Base-by-base conservation (phyloP, 1,139 yeast genomes). In the Candida neerlandica region DNA sequence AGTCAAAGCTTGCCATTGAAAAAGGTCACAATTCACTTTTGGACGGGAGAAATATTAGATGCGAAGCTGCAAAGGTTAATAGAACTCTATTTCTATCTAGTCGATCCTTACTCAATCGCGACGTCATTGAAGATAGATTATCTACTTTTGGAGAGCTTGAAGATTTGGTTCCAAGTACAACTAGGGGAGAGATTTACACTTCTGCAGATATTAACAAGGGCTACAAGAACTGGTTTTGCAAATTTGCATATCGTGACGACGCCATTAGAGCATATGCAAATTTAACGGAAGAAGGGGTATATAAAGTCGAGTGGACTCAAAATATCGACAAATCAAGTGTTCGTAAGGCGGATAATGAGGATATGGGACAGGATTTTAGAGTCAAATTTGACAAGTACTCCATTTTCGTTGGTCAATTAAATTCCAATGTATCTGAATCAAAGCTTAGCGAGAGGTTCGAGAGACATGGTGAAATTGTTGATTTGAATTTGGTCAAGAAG, bases 1-100 rank as follows among this genome's bases (percentile, higher is more conserved):
- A 88, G 55, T 92, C 96, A 9, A 75, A 77, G 49, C 64, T 56
- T 4, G 98, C 97, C 0, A 78, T 91, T 47, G 67, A 66, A 39
- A 73, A 77, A 48, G 96, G 90, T 9, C 94, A 89, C 58, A 85
- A 86, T 47, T 76, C 89, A 4, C 63, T 73, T 5, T 69, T 92
- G 47, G 83, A 88, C 62, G 96, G 91, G 11, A 78, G 97, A 61
- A 75, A 81, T 9, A 81, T 92, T 49, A 79, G 97, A 51, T 89
- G 96, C 68, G 97, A 92, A 66, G 86, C 85, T 14, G 98, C 98
- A 1, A 85, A 88, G 60, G 97, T 91, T 42, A 92, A 92, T 66
- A 77, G 97, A 56, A 91, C 97, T 12, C 71, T 92, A 47, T 87
- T 83, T 61, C 63, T 86, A 42, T 69, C 77, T 15, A 69, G 73